These are phyloP conservation scores for Aspergillus affinis DNA, from an alignment of 495 filamentous ascomycete species.

Conservation along the genomic window DNA sequence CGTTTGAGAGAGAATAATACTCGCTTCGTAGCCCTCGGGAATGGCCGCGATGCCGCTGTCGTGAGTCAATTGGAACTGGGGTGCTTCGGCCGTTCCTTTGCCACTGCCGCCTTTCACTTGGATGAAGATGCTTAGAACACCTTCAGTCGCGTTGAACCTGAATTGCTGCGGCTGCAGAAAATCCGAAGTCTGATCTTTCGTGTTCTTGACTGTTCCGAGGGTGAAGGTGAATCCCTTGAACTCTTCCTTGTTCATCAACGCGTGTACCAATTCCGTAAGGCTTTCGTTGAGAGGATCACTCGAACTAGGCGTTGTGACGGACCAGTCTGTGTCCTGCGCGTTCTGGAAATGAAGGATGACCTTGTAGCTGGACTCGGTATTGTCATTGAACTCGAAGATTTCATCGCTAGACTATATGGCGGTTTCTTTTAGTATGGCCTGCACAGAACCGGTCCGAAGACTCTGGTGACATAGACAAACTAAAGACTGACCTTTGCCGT, in stretches of 20 bases:
- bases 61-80: background rate
- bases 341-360: too few species aligned
- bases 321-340: too few species aligned
- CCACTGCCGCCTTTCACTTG: background rate
- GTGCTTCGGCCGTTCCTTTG: background rate
- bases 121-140: background rate
- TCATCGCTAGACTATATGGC: too few species aligned
- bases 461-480: too few species aligned
- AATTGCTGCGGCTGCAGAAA: background rate
- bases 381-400: too few species aligned
- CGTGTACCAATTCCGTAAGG: background rate
- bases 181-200: background rate
- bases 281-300: background rate
- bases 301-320: too few species aligned
- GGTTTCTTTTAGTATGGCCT: too few species aligned
- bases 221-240: background rate
- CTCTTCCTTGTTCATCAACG: background rate
- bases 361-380: too few species aligned
- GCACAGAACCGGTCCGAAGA: too few species aligned
- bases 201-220: background rate
- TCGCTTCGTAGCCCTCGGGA: background rate
- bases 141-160: background rate
- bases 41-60: background rate
- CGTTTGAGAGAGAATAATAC: background rate
- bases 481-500: too few species aligned